Conservation (phyloP, 768 basidiomycete species). For the Cyathus striatus region DNA sequence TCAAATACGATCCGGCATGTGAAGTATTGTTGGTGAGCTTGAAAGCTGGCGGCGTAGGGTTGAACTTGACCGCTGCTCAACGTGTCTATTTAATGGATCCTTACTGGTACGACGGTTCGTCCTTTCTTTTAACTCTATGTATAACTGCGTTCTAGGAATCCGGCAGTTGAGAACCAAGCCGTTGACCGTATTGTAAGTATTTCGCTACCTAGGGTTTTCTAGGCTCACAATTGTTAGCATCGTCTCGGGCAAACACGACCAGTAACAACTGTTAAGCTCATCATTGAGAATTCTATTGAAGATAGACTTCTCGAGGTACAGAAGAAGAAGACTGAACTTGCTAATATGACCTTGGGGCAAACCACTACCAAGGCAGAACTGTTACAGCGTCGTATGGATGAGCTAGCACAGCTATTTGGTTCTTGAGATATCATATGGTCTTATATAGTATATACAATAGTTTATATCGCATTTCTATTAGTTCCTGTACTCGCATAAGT, state of each 20-base stretch:
- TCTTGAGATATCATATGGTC: constrained; percentile 14
- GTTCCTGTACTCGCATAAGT: too few species aligned
- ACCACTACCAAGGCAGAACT: constrained; percentile 86
- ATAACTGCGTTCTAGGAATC: constrained; percentile 58
- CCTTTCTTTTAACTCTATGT: constrained; percentile 5
- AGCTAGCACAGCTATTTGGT: constrained; percentile 73
- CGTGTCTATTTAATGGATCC: constrained; percentile 96
- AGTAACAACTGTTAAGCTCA: constrained; percentile 87
- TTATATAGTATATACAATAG: too few species aligned
- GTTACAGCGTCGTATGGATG: constrained; percentile 82
- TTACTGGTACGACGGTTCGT: constrained; percentile 62
- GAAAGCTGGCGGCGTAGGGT: constrained; percentile 94
- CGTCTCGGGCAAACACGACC: constrained; percentile 92
- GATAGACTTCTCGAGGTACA: constrained; percentile 90
- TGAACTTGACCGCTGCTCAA: constrained; percentile 93
- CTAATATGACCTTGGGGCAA: constrained; percentile 89
- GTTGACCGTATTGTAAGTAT: constrained; percentile 88
- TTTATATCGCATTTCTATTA: too few species aligned
- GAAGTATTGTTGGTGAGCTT: constrained; percentile 95
- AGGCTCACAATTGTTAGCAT: constrained; percentile 50
- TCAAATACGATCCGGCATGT: constrained; percentile 84
- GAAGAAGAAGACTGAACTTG: constrained; percentile 89
- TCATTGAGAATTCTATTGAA: constrained; percentile 94
- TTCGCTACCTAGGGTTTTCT: background rate
- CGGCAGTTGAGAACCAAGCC: constrained; percentile 95